Percentiles rank a stretch among this genome's conserved stretches.
Evolutionary conservation across 768 basidiomycete species (phyloP).

Genomic region (Naganishia kalamii): DNA sequence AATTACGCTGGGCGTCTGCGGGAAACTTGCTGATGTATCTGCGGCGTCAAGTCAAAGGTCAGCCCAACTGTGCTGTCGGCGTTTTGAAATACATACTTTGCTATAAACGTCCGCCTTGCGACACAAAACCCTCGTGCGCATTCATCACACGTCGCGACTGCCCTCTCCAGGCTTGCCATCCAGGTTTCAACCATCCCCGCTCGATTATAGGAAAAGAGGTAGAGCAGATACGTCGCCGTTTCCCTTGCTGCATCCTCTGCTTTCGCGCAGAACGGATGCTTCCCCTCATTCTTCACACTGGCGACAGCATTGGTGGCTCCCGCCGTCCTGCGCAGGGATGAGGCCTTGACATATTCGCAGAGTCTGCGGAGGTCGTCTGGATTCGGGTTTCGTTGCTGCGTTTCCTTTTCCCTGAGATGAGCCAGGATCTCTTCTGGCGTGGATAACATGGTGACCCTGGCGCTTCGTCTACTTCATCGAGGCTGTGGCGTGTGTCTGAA

Average conservation of each 20-base stretch:
- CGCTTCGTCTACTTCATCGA: neutral
- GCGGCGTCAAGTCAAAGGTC: conserved; percentile 13
- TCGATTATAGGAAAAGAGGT: conserved; percentile 66
- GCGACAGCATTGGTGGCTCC: neutral
- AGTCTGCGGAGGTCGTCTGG: conserved; percentile 34
- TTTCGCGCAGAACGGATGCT: neutral
- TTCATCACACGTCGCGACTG: conserved; percentile 59
- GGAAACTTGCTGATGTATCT: conserved; percentile 72
- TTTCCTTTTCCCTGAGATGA: conserved; percentile 31
- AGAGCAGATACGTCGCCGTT: conserved; percentile 72
- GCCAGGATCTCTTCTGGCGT: conserved; percentile 13
- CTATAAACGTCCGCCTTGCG: conserved; percentile 59
- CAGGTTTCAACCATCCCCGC: conserved; percentile 58
- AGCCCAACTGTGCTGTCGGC: neutral
- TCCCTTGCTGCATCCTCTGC: conserved; percentile 30
- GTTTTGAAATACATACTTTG: conserved; percentile 57
- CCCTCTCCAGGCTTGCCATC: conserved; percentile 56
- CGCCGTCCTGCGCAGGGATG: conserved; percentile 10
- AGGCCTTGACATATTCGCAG: conserved; percentile 31
- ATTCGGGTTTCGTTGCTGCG: conserved; percentile 30
- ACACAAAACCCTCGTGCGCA: conserved; percentile 66
- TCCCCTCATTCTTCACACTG: neutral
- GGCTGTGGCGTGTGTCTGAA: too few relatives aligned
- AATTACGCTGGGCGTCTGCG: conserved; percentile 52
- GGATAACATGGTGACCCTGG: conserved; percentile 3